phyloP scores from a whole-genome alignment of 306 rosid species.

The Sphenostylis stenocarpa region DNA sequence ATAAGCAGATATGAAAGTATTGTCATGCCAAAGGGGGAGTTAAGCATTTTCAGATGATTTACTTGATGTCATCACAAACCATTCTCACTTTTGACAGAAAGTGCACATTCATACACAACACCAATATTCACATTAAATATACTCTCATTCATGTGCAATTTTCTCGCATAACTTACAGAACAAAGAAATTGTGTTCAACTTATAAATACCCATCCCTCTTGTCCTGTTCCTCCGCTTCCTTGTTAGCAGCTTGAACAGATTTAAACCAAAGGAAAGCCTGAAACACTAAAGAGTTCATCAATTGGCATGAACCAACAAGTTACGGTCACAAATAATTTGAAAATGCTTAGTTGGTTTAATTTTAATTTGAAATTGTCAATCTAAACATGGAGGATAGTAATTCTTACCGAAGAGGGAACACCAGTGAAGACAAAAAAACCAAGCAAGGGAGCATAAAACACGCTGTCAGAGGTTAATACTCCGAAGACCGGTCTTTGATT shows the following conservation, averaged over 20 bases:
- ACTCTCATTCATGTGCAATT: constrained; percentile 12
- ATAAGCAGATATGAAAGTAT: background rate
- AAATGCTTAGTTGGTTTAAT: background rate
- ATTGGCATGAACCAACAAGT: background rate
- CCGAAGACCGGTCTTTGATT: constrained; percentile 89
- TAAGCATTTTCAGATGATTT: background rate
- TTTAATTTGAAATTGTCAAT: background rate
- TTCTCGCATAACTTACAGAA: background rate
- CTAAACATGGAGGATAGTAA: background rate
- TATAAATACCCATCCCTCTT: constrained; percentile 82
- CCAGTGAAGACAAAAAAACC: constrained; percentile 89
- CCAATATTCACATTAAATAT: constrained; percentile 1
- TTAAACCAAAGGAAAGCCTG: constrained; percentile 92
- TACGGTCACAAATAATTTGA: background rate
- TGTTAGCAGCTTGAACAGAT: constrained; percentile 88
- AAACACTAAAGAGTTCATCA: background rate
- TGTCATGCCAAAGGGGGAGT: background rate
- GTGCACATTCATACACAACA: constrained; percentile 2
- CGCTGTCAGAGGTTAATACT: constrained; percentile 66
- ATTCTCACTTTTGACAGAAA: background rate
- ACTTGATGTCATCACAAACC: background rate
- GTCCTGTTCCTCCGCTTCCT: constrained; percentile 98
- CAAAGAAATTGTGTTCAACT: background rate
- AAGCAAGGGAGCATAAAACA: constrained; percentile 87
- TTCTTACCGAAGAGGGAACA: constrained; percentile 77